These are phyloP conservation scores for Aspergillus costaricaensis DNA, from an alignment of 2,329 filamentous ascomycete genomes.

Conservation along the genomic window DNA sequence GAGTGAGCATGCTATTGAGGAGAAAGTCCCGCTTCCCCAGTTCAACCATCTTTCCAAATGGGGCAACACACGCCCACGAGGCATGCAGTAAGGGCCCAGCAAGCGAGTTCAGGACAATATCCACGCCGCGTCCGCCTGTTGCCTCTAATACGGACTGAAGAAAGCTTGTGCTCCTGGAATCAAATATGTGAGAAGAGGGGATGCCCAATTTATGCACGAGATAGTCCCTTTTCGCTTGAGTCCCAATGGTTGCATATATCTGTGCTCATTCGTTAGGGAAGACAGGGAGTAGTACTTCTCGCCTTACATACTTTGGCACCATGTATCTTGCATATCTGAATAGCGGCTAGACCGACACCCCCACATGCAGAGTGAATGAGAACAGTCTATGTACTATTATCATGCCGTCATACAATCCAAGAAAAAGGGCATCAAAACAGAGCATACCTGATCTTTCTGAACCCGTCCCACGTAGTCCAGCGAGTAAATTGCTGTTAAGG, in stretches of 20 bases:
- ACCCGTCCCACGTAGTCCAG: slow-evolving; percentile 26
- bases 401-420: neutral
- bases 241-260: slow-evolving; percentile 30
- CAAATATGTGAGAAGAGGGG: slow-evolving; percentile 25
- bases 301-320: slow-evolving; percentile 20
- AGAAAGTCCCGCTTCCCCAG: slow-evolving; percentile 32
- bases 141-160: slow-evolving; percentile 17
- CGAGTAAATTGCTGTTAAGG: slow-evolving; percentile 22
- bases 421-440: no score
- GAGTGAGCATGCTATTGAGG: slow-evolving; percentile 23
- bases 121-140: slow-evolving; percentile 25
- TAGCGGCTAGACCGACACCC: slow-evolving; percentile 27
- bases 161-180: slow-evolving; percentile 25
- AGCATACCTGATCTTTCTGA: slow-evolving; percentile 20
- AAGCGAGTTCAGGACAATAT: slow-evolving; percentile 32
- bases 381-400: slow-evolving; percentile 17
- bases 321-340: slow-evolving; percentile 26
- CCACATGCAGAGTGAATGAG: slow-evolving; percentile 34
- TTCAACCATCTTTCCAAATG: slow-evolving; percentile 32
- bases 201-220: slow-evolving; percentile 25
- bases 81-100: slow-evolving; percentile 28
- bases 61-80: slow-evolving; percentile 29
- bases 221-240: slow-evolving; percentile 23
- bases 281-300: neutral
- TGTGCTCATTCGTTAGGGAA: neutral